phyloP scores from a whole-genome alignment of 163 green algal species.

The Chloromonas sp. region DNA sequence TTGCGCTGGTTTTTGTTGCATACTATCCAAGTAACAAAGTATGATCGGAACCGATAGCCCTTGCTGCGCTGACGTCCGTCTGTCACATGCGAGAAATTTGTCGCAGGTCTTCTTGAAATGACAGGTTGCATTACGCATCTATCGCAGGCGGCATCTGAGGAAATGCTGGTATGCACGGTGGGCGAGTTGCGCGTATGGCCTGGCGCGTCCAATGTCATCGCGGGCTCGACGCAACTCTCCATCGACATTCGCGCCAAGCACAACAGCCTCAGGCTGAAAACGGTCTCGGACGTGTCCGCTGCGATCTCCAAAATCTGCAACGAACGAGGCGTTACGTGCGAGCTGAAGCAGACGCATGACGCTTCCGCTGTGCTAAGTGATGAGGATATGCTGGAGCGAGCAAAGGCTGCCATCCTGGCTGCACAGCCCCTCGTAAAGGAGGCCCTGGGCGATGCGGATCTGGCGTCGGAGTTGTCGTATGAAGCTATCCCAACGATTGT shows the following conservation, averaged over 20 bases:
- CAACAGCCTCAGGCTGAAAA: constrained; percentile 6
- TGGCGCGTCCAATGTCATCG: constrained; percentile 84
- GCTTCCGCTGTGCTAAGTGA: constrained; percentile 51
- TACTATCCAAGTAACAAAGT: too few relatives aligned
- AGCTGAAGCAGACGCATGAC: constrained; percentile 51
- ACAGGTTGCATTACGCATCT: neutral
- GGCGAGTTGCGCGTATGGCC: constrained; percentile 74
- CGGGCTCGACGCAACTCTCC: constrained; percentile 54
- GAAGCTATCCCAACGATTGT: constrained; percentile 49
- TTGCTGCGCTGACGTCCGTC: too few relatives aligned
- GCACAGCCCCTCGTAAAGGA: neutral
- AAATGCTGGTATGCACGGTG: constrained; percentile 84
- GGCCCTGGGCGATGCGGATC: neutral
- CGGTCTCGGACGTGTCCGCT: constrained; percentile 16
- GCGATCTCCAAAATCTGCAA: constrained; percentile 30
- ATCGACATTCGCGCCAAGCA: constrained; percentile 63
- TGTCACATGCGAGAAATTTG: too few relatives aligned
- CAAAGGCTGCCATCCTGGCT: neutral
- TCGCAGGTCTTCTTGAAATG: too few relatives aligned
- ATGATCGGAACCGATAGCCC: too few relatives aligned
- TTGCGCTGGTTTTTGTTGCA: too few relatives aligned
- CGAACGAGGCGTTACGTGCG: constrained; percentile 45
- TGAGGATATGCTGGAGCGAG: constrained; percentile 24
- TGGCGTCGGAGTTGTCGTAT: neutral
- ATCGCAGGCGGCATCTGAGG: constrained; percentile 9